Percentiles rank a stretch among this genome's conserved stretches.
phyloP scores from a whole-genome alignment of 2,329 filamentous ascomycete species.

The Trichoderma lentiforme region DNA sequence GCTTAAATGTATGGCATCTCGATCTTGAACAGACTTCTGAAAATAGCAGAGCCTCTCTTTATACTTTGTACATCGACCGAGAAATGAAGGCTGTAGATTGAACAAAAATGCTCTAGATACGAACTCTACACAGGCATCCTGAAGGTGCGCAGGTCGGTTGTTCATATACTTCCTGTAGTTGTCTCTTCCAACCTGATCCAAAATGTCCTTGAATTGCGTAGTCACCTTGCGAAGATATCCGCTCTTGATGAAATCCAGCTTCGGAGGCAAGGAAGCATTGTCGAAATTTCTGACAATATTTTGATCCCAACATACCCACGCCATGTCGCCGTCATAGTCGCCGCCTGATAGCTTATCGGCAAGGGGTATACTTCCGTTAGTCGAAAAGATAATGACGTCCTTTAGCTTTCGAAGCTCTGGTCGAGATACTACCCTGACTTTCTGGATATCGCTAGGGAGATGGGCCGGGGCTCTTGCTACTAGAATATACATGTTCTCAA shows the following conservation, averaged over 20 bases:
- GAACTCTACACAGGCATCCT: slow-evolving; percentile 40
- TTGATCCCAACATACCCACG: slow-evolving; percentile 74
- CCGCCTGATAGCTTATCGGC: slow-evolving; percentile 73
- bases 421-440: slow-evolving; percentile 56
- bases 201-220: slow-evolving; percentile 45
- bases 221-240: slow-evolving; percentile 50
- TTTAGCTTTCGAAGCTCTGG: slow-evolving; percentile 63
- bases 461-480: slow-evolving; percentile 69
- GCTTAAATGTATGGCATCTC: slow-evolving; percentile 47
- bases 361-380: slow-evolving; percentile 57
- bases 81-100: slow-evolving; percentile 51
- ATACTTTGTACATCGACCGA: slow-evolving; percentile 63
- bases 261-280: slow-evolving; percentile 45
- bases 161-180: slow-evolving; percentile 20
- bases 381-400: slow-evolving; percentile 76
- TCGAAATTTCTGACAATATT: slow-evolving; percentile 62
- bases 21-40: slow-evolving; percentile 46
- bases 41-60: slow-evolving; percentile 63
- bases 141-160: slow-evolving; percentile 23
- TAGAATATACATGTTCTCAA: slow-evolving; percentile 59
- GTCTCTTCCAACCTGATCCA: slow-evolving; percentile 18
- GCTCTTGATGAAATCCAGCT: slow-evolving; percentile 41
- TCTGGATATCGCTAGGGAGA: slow-evolving; percentile 69
- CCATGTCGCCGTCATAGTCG: slow-evolving; percentile 77
- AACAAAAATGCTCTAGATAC: slow-evolving; percentile 55